Base-by-base conservation (phyloP, 2,329 filamentous ascomycete genomes). In the Mollisia scopiformis region DNA sequence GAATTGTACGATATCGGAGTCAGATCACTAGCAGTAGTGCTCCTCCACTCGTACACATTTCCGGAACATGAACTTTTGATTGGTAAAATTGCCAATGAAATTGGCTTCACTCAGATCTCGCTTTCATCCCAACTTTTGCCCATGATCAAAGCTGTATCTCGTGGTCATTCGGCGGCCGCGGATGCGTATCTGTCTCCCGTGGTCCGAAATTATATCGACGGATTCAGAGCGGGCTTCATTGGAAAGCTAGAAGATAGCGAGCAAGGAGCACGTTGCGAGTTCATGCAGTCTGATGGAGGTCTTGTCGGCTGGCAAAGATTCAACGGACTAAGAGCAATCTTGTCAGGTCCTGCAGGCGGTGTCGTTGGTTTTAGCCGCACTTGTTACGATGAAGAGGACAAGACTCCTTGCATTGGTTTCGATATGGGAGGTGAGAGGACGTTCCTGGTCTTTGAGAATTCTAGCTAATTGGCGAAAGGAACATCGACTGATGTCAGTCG, bases 31-130 rank as follows among this genome's bases (percentile, higher is more conserved):
- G 86, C 87, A 1, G 85, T 90, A 2, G 88, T 84, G 66, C 74
- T 90, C 49, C 85, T 89, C 79, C 88, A 90, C 69, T 84, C 84
- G n/a, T 90, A 90, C 70, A 89, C 86, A 2, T 90, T 84, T 68
- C 87, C 86, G 8, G 80, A 84, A 25, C 88, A 90, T 64, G 88
- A 90, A 70, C 80, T 81, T 1, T 67, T 86, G 21, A 79, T 90
- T 14, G 86, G 86, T 19, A 80, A 79, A 65, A 76, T 90, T 21
- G 88, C 88, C 1, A 79, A 76, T 56, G 82, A 88, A 23, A 84
- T 89, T 64, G 88, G 88, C 1, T 90, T 90, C 68, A 77, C 83
- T 46, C 86, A 89, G 71, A 82, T 90, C 59, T 87, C 84, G 64
- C 74, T 90, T 31, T 88, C 85, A 54, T 85, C 88, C 62, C 81